These are phyloP conservation scores for Penicillium sp. DNA, from an alignment of 2,329 filamentous ascomycete species.

Conservation along the genomic window DNA sequence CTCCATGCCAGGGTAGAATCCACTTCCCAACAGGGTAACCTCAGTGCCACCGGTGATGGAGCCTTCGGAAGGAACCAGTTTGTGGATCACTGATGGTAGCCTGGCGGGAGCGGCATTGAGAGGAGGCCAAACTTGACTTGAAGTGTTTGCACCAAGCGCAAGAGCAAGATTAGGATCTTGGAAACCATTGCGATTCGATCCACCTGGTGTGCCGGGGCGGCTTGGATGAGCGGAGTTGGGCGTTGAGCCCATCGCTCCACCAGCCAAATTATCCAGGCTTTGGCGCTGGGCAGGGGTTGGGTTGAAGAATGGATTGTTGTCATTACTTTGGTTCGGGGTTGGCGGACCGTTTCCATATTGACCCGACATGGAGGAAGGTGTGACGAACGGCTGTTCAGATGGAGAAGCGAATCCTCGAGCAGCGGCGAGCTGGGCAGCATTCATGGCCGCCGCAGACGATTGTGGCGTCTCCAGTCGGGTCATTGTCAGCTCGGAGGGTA, in stretches of 20 bases:
- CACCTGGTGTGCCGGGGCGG: conserved; percentile 71
- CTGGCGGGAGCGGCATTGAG: conserved; percentile 54
- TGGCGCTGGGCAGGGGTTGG: conserved; percentile 57
- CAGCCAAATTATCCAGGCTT: conserved; percentile 65
- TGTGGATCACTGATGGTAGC: conserved; percentile 68
- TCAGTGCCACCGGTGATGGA: conserved; percentile 82
- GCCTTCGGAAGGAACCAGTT: conserved; percentile 80
- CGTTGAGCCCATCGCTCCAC: conserved; percentile 69
- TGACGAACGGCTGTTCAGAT: conserved; percentile 50
- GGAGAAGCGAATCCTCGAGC: conserved; percentile 38
- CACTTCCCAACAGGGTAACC: conserved; percentile 78
- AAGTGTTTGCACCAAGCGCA: conserved; percentile 45
- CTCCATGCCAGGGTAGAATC: conserved; percentile 76
- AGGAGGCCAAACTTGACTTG: conserved; percentile 55
- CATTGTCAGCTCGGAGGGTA: conserved; percentile 77
- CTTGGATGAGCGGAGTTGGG: conserved; percentile 73
- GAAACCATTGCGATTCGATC: conserved; percentile 47
- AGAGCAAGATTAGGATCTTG: conserved; percentile 35
- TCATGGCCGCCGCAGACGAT: conserved; percentile 42
- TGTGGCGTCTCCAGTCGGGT: conserved; percentile 70
- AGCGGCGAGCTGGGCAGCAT: conserved; percentile 45
- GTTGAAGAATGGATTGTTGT: conserved; percentile 62
- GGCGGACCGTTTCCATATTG: conserved; percentile 63
- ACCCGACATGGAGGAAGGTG: conserved; percentile 43
- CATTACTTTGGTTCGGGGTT: conserved; percentile 62